Evolutionary conservation across 2,329 filamentous ascomycete genomes (phyloP).

Genomic region (Fusarium nygamai): DNA sequence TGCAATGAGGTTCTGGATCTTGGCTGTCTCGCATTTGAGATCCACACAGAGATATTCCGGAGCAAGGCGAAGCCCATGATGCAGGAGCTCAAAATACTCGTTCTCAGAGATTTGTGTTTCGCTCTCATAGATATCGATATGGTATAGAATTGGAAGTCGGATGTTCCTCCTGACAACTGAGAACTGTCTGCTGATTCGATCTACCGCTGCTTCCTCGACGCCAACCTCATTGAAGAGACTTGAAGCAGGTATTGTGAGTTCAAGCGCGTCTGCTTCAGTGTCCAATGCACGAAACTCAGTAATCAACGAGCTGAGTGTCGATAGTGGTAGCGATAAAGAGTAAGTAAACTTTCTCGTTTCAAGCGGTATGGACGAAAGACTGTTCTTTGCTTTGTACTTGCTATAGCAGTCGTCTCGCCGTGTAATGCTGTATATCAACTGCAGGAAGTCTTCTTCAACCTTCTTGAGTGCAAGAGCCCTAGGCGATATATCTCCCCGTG

Average conservation of each 20-base stretch:
- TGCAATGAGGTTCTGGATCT: neutral
- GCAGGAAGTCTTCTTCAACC: slow-evolving; percentile 1
- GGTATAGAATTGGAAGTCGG: neutral
- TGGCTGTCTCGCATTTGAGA: neutral
- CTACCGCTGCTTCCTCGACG: too few relatives aligned
- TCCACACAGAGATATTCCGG: neutral
- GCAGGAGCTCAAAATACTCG: neutral
- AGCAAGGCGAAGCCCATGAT: neutral
- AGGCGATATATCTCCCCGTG: neutral
- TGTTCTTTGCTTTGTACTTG: neutral
- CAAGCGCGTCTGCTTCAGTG: neutral
- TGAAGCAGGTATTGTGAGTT: neutral
- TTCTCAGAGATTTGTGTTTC: accelerated
- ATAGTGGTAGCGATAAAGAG: neutral
- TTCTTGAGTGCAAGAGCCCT: slow-evolving; percentile 7
- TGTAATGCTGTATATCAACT: neutral
- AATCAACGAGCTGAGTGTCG: neutral
- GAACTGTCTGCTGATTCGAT: neutral
- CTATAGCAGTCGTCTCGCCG: neutral
- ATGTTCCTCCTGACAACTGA: neutral
- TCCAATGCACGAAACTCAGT: neutral
- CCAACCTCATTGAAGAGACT: accelerated
- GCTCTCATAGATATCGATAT: accelerated
- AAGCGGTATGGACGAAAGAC: neutral
- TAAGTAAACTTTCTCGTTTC: neutral